Conservation (phyloP, 1,284 basidiomycete genomes). For the Inonotus hispidus region DNA sequence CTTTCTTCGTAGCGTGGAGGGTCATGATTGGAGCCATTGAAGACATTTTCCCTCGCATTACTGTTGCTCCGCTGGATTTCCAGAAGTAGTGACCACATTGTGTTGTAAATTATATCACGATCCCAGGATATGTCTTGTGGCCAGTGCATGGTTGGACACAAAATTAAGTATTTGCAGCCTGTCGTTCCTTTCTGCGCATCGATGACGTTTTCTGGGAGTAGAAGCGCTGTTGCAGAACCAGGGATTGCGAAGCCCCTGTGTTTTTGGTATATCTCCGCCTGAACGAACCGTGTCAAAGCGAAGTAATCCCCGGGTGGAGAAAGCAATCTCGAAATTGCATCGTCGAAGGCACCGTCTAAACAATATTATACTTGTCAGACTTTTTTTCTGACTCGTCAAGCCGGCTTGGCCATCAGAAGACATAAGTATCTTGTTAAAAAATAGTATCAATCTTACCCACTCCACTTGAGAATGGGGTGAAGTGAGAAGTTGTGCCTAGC, state of each 20-base stretch:
- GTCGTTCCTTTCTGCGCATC: slow-evolving; percentile 13
- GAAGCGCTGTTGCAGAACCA: slow-evolving; percentile 20
- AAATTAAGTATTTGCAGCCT: slow-evolving; percentile 2
- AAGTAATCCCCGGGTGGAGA: slow-evolving; percentile 20
- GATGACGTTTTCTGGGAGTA: slow-evolving; percentile 19
- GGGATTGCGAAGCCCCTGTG: slow-evolving; percentile 24
- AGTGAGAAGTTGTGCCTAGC: neutral
- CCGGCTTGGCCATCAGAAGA: neutral
- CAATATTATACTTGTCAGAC: neutral
- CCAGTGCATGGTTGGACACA: slow-evolving; percentile 22
- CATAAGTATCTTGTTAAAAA: neutral
- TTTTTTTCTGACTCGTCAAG: neutral
- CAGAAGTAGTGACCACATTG: slow-evolving; percentile 22
- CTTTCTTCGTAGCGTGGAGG: neutral
- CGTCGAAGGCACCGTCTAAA: slow-evolving; percentile 19
- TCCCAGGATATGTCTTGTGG: slow-evolving; percentile 24
- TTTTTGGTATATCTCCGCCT: slow-evolving; percentile 21
- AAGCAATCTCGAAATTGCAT: slow-evolving; percentile 22
- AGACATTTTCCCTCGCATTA: neutral
- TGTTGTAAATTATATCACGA: slow-evolving; percentile 24
- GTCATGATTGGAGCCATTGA: too few relatives aligned
- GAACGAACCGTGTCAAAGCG: slow-evolving; percentile 24
- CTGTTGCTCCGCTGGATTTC: slow-evolving; percentile 22
- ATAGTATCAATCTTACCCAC: neutral
- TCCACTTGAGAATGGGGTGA: slow-evolving; percentile 2